Conservation (phyloP, 2,329 filamentous ascomycete genomes). For the Phaeophleospora eucalypticola region DNA sequence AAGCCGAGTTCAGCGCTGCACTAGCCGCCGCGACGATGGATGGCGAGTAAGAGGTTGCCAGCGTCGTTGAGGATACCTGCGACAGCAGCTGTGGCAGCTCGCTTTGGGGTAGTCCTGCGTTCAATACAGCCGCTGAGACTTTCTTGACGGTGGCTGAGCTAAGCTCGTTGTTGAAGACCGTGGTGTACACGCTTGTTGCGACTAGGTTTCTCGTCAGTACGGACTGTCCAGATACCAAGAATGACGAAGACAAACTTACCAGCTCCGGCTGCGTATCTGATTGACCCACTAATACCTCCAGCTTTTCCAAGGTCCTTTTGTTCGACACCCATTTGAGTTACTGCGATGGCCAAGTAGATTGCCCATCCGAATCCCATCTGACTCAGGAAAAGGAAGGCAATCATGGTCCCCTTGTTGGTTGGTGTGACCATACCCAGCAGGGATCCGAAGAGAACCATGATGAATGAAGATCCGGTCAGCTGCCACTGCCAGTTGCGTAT, state of each 20-base stretch:
- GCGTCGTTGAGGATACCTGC: slow-evolving; percentile 5
- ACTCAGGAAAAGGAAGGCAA: slow-evolving; percentile 19
- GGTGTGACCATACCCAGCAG: slow-evolving; percentile 44
- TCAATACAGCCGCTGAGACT: slow-evolving; percentile 16
- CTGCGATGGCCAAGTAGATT: slow-evolving; percentile 31
- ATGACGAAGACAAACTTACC: too few species aligned
- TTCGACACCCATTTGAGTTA: slow-evolving; percentile 32
- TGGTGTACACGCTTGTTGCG: slow-evolving; percentile 15
- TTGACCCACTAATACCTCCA: slow-evolving; percentile 18
- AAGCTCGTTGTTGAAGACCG: slow-evolving; percentile 19
- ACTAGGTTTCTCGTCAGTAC: slow-evolving; percentile 1
- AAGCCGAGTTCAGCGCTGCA: slow-evolving; percentile 8
- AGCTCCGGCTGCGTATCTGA: slow-evolving; percentile 14
- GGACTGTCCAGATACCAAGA: too few species aligned
- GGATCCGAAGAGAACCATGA: slow-evolving; percentile 49
- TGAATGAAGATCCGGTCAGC: slow-evolving; percentile 39
- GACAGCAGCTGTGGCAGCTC: slow-evolving; percentile 9
- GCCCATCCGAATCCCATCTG: slow-evolving; percentile 31
- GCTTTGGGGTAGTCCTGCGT: slow-evolving; percentile 13
- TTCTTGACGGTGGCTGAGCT: slow-evolving; percentile 4
- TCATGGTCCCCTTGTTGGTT: slow-evolving; percentile 33
- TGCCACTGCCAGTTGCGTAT: slow-evolving; percentile 49
- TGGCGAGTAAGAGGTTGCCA: slow-evolving; percentile 6
- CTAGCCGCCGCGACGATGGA: slow-evolving; percentile 9
- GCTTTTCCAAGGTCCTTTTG: slow-evolving; percentile 24